These are phyloP conservation scores for Toxoplasma gondii DNA, from an alignment of 169 alveolate genomes.

Conservation along the genomic window DNA sequence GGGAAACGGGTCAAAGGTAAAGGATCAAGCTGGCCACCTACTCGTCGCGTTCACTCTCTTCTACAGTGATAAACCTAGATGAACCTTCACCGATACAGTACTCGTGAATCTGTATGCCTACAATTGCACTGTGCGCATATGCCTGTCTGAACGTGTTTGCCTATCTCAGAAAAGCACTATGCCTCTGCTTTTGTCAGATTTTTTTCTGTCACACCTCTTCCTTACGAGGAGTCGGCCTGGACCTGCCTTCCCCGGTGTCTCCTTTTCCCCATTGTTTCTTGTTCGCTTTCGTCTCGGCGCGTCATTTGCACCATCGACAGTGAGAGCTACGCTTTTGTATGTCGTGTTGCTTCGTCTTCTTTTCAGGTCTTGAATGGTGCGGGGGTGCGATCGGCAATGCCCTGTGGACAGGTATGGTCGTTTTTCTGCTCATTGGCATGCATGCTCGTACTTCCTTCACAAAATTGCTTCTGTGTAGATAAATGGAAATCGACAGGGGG, in stretches of 20 bases:
- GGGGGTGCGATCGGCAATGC: slow-evolving; percentile 54
- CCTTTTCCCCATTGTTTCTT: neutral
- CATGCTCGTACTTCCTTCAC: no score
- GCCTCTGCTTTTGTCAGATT: no score
- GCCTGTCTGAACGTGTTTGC: neutral
- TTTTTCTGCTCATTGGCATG: neutral
- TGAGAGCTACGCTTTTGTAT: neutral
- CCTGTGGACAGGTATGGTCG: slow-evolving; percentile 36
- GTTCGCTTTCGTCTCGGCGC: neutral
- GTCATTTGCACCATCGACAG: neutral
- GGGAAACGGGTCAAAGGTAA: slow-evolving; percentile 41
- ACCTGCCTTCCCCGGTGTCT: neutral
- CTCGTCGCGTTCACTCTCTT: neutral
- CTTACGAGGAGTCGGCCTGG: no score
- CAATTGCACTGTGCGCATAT: no score
- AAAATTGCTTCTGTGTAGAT: no score
- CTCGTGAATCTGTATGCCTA: neutral
- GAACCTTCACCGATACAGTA: neutral
- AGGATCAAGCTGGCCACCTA: neutral
- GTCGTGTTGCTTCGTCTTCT: neutral
- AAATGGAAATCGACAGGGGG: no score
- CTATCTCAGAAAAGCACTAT: no score
- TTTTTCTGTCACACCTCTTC: no score
- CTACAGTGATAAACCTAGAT: neutral
- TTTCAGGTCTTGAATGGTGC: slow-evolving; percentile 45